Evolutionary conservation across 129 eudicot genomes (phyloP).

Genomic region (carrot (Daucus carota)): DH1_v3.0 NC_030382.2:28148001-28148500

Average conservation of each 20-base stretch:
- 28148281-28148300: conserved; percentile 89
- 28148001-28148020: conserved; percentile 89
- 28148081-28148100: conserved; percentile 66
- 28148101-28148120: conserved; percentile 82
- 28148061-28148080: conserved; percentile 88
- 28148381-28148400: conserved; percentile 24
- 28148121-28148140: conserved; percentile 74
- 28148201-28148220: conserved; percentile 42
- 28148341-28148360: conserved; percentile 56
- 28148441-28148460: conserved; percentile 24
- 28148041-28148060: conserved; percentile 87
- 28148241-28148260: conserved; percentile 81
- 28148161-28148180: conserved; percentile 90
- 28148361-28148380: conserved; percentile 45
- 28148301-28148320: conserved; percentile 96
- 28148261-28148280: conserved; percentile 78
- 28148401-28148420: conserved; percentile 17
- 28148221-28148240: conserved; percentile 73
- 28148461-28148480: conserved; percentile 25
- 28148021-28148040: conserved; percentile 85
- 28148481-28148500: conserved; percentile 37
- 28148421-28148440: conserved; percentile 14
- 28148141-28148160: conserved; percentile 93
- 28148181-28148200: conserved; percentile 62
- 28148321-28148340: conserved; percentile 79